Base-by-base conservation (phyloP, 768 basidiomycete species). In the Suillus lakei region DNA sequence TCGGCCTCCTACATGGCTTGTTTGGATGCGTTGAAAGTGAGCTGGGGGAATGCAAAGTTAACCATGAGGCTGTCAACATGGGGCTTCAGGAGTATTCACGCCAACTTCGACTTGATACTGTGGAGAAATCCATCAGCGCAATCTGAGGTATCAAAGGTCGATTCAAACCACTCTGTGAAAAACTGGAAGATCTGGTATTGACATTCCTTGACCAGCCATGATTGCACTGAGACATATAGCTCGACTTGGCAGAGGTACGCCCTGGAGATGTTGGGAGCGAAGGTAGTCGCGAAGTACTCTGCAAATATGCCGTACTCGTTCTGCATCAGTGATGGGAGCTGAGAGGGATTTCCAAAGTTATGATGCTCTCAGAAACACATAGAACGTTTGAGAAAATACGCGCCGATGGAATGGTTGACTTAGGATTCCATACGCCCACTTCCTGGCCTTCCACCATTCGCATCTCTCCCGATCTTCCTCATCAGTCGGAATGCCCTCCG, bases 391-490 rank as follows among this genome's bases (percentile, higher is more conserved):
- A 26, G 4, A 56, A 43, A 21, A 59, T 16, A 61, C 73, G 5
- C 63, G 89, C 85, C 91, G 84, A 71, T 91, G 90, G 84, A 95
- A 95, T 16, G 95, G 80, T 32, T 88, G 82, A 39, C 91, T 91
- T 10, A 97, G 81, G 41, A 87, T 87, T 21, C 84, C 86, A 72
- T 90, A 95, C 1, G 95, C 92, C 95, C 95, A 96, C 74, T 97
- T 97, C 80, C 96, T 96, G 12, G 90, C 85, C 74, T 89, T 91
- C 91, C 93, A 94, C 94, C 95, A 97, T 70, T 93, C 91, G 58
- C 83, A 86, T 54, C 82, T 83, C 78, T 95, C 93, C 41, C 91
- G 82, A n/a, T 91, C 91, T 5, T 93, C 91, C 66, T 88, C 85
- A 64, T 91, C 88, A 34, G 83, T 86, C 2, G 92, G 90, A 0